A percentile compares a stretch with the other conserved stretches of the same genome.
These are phyloP conservation scores for Diplodia intermedia DNA, from an alignment of 2,329 filamentous ascomycete genomes.

Conservation along the genomic window DNA sequence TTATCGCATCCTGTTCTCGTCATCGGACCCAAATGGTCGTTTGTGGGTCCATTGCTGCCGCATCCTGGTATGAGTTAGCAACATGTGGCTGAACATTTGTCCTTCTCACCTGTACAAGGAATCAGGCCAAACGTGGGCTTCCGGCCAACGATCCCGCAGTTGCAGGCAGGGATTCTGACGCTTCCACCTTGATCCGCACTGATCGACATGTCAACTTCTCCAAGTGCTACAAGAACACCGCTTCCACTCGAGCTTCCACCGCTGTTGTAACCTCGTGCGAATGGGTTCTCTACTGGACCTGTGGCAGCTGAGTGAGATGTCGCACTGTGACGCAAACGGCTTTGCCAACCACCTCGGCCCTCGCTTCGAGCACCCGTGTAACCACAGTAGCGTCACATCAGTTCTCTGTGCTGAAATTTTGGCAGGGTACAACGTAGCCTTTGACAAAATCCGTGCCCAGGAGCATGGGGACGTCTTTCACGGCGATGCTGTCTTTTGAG, in stretches of 20 bases:
- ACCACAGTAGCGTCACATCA: constrained; percentile 41
- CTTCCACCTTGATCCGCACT: constrained; percentile 59
- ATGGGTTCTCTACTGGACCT: constrained; percentile 57
- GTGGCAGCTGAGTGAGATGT: constrained; percentile 46
- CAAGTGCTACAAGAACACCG: constrained; percentile 55
- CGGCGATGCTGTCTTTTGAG: constrained; percentile 45
- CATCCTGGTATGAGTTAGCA: constrained; percentile 36
- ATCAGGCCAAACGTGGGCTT: constrained; percentile 62
- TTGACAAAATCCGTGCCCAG: constrained; percentile 42
- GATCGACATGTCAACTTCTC: constrained; percentile 54
- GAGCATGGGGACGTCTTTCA: constrained; percentile 44
- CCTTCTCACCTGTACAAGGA: constrained; percentile 56
- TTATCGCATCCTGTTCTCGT: constrained; percentile 53
- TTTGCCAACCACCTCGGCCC: constrained; percentile 41
- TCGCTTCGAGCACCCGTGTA: constrained; percentile 42
- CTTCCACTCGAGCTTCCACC: constrained; percentile 60
- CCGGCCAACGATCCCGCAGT: constrained; percentile 52
- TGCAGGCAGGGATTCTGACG: constrained; percentile 54
- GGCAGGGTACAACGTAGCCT: constrained; percentile 32
- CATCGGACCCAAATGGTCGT: constrained; percentile 60
- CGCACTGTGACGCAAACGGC: constrained; percentile 43
- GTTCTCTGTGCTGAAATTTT: not conserved
- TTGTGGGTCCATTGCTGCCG: constrained; percentile 57
- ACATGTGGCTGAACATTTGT: too few species aligned
- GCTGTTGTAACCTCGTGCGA: constrained; percentile 54